Evolutionary conservation across 1,284 basidiomycete genomes (phyloP).

Genomic region (Filobasidium uniguttulatum): DNA sequence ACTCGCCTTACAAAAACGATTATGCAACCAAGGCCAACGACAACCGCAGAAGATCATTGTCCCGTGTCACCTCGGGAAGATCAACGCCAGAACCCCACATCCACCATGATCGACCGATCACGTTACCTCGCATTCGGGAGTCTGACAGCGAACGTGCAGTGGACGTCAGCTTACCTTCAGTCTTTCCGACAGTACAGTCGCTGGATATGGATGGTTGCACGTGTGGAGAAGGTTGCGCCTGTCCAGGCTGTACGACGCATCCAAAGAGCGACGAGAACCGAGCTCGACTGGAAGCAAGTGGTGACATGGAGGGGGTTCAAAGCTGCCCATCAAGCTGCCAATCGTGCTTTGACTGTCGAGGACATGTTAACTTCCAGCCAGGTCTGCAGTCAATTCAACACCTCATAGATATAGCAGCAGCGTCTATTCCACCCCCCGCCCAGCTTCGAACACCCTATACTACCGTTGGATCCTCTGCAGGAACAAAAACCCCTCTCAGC

Average conservation of each 20-base stretch:
- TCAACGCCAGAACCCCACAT: background rate
- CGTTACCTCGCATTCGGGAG: background rate
- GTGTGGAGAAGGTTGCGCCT: slow-evolving; percentile 35
- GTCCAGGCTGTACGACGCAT: slow-evolving; percentile 35
- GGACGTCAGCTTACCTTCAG: background rate
- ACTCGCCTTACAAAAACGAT: slow-evolving; percentile 31
- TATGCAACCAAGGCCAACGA: slow-evolving; percentile 3
- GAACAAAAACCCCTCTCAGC: slow-evolving; percentile 1
- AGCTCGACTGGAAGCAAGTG: background rate
- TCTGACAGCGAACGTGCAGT: background rate
- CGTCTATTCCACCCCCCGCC: slow-evolving; percentile 25
- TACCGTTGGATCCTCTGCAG: background rate
- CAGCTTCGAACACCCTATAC: background rate
- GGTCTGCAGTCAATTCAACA: slow-evolving; percentile 33
- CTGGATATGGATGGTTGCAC: slow-evolving; percentile 33
- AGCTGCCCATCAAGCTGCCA: slow-evolving; percentile 15
- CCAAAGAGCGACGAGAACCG: slow-evolving; percentile 13
- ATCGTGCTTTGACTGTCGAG: slow-evolving; percentile 27
- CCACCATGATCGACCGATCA: background rate
- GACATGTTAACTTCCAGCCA: slow-evolving; percentile 29
- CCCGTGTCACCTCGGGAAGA: background rate
- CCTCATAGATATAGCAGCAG: slow-evolving; percentile 30
- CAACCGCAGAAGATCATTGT: background rate
- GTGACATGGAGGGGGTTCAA: background rate
- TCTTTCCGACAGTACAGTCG: slow-evolving; percentile 30